phyloP scores from a whole-genome alignment of 78 protist species.

The Acrasis kona region DNA sequence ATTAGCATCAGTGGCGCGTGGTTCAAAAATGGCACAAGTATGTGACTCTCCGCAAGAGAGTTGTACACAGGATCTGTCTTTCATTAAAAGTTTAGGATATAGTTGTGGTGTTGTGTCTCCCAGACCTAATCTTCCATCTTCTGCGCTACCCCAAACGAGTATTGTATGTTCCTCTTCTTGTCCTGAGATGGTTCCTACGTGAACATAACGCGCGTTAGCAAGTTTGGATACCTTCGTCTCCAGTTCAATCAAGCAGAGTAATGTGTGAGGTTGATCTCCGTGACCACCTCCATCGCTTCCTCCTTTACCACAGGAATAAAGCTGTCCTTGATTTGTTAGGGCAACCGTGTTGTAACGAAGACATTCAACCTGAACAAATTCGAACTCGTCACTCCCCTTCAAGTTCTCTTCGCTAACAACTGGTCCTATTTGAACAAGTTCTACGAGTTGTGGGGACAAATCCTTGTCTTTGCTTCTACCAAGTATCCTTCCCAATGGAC shows the following conservation, averaged over 20 bases:
- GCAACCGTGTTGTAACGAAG: neutral
- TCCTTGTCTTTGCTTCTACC: neutral
- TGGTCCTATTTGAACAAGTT: neutral
- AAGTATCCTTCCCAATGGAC: neutral
- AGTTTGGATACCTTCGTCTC: neutral
- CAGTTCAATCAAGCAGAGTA: neutral
- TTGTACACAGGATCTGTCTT: neutral
- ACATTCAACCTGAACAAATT: neutral
- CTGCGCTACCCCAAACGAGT: neutral
- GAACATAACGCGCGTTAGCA: neutral
- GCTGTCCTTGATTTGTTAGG: neutral
- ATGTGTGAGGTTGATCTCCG: neutral
- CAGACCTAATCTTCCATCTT: neutral
- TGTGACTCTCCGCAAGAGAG: neutral
- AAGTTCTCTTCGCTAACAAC: neutral
- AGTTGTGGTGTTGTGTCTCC: neutral
- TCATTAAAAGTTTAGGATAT: neutral
- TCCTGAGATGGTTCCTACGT: neutral
- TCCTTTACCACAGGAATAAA: neutral
- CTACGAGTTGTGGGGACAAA: neutral
- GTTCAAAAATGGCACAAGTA: neutral
- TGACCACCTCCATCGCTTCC: neutral
- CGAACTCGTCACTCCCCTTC: neutral
- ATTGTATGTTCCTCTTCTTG: neutral
- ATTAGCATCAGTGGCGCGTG: neutral